A percentile compares a stretch with the other conserved stretches of the same genome.
phyloP scores from a whole-genome alignment of 2,329 filamentous ascomycete genomes.

The Plectosphaerella plurivora region DNA sequence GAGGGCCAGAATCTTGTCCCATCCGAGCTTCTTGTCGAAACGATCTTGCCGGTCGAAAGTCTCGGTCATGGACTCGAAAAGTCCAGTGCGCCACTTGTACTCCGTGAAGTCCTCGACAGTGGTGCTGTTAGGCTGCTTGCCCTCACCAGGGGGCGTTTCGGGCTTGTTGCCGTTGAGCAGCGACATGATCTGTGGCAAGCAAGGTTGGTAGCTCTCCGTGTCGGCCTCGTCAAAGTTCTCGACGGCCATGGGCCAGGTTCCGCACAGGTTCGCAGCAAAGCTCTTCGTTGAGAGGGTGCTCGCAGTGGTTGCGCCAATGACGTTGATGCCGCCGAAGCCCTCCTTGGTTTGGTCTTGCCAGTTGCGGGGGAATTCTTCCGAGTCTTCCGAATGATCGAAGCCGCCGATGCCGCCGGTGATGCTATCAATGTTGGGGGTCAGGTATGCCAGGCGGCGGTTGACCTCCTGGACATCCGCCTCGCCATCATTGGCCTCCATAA shows the following conservation, averaged over 20 bases:
- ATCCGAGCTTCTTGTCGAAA: slow-evolving; percentile 15
- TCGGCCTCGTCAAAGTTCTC: slow-evolving; percentile 29
- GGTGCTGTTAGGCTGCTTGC: background rate
- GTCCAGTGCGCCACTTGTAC: slow-evolving; percentile 9
- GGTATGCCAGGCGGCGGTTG: slow-evolving; percentile 1
- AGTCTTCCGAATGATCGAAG: background rate
- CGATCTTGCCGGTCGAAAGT: slow-evolving; percentile 12
- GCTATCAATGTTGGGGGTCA: slow-evolving; percentile 14
- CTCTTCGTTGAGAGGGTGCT: slow-evolving; percentile 31
- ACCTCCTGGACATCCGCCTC: slow-evolving; percentile 18
- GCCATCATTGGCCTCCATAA: slow-evolving; percentile 19
- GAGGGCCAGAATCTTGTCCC: slow-evolving; percentile 4
- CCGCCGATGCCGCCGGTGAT: slow-evolving; percentile 4
- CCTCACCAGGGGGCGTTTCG: background rate
- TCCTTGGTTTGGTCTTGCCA: slow-evolving; percentile 2
- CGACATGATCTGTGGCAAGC: slow-evolving; percentile 21
- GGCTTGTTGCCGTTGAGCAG: slow-evolving; percentile 13
- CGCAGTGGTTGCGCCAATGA: slow-evolving; percentile 24
- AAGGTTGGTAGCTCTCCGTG: slow-evolving; percentile 32
- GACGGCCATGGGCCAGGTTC: slow-evolving; percentile 26
- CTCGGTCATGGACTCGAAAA: slow-evolving; percentile 14
- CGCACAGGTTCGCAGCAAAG: slow-evolving; percentile 26
- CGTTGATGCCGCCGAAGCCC: slow-evolving; percentile 22
- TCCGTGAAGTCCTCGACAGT: slow-evolving; percentile 7
- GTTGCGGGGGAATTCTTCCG: background rate